Evolutionary conservation across 148 eudicot genomes (phyloP), one percentile per base, ranked within the genome.

Genomic region (Tetragonia tetragonoides): DNA sequence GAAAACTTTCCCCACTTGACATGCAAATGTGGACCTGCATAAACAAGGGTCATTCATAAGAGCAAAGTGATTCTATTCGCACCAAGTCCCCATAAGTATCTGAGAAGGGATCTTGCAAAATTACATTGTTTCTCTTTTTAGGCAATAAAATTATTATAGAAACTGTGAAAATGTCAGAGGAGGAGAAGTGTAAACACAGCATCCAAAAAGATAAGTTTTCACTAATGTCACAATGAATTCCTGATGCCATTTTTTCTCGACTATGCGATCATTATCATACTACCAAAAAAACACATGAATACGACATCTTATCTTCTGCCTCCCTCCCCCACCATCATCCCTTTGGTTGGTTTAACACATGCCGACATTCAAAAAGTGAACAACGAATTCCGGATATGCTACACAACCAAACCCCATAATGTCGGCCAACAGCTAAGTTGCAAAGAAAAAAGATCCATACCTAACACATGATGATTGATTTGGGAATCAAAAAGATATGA

Each of bases 11-110:
- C 49, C 97, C 99, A 80, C 81, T 88, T 71, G 94, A 87, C 97
- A 95, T 95, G 89, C 99, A 95, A 70, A 95, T 85, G 83, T 95
- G 97, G 63, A 95, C 90, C 99, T 95, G 90, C 78, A 77, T 69
- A 79, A 51, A 66, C 10, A 67, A 61, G 20, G 59, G 23, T n/a
- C 21, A 39, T 18, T 66, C 37, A 38, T 24, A 65, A 15, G 44
- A 77, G 67, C 28, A 24, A 46, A 77, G 18, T 28, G 17, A 6
- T 28, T 56, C 14, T 28, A 46, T 12, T 8, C 47, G 21, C 73
- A 66, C 42, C 3, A 47, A 46, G 40, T 20, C 46, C 28, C 61
- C 46, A 70, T n/a, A 18, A 21, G 41, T 54, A 46, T 9, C 47
- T 24, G 12, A 59, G 18, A 60, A 40, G 57, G 42, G 56, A 76